Evolutionary conservation across 306 rosid species (phyloP).

Genomic region (Mimosa pudica): DNA sequence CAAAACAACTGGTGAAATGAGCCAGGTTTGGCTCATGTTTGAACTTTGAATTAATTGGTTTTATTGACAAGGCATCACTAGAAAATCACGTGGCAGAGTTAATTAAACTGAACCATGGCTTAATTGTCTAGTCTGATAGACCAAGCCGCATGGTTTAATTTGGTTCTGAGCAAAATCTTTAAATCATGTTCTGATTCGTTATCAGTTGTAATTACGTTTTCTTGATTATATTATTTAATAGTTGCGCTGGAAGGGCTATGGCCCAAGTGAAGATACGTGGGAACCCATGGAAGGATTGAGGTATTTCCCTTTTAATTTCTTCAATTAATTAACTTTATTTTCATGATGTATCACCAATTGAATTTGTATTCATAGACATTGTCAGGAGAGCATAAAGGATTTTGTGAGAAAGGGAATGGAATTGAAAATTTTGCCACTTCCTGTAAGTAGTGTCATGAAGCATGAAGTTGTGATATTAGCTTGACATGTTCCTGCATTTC

Average conservation of each 20-base stretch:
- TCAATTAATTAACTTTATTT: constrained; percentile 29
- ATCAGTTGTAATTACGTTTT: constrained; percentile 41
- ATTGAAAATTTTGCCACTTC: constrained; percentile 72
- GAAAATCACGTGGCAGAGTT: neutral
- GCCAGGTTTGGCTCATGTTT: neutral
- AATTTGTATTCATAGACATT: constrained; percentile 56
- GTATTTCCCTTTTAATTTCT: constrained; percentile 42
- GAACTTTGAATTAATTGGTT: neutral
- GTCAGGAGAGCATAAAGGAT: constrained; percentile 62
- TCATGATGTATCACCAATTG: constrained; percentile 18
- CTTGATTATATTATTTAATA: constrained; percentile 43
- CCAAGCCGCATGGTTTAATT: neutral
- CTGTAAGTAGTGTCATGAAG: constrained; percentile 59
- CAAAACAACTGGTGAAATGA: neutral
- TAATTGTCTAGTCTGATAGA: neutral
- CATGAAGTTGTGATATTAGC: constrained; percentile 24
- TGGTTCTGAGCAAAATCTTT: neutral
- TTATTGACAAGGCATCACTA: neutral
- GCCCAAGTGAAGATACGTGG: constrained; percentile 77
- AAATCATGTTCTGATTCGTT: constrained; percentile 32
- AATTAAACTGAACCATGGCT: neutral
- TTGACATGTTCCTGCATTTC: constrained; percentile 30
- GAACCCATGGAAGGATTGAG: constrained; percentile 70
- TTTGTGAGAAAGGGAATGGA: constrained; percentile 64
- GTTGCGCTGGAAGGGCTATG: constrained; percentile 86